Evolutionary conservation across 768 basidiomycete species (phyloP), one percentile per base, ranked within the genome.

Genomic region (Boletus edulis): DNA sequence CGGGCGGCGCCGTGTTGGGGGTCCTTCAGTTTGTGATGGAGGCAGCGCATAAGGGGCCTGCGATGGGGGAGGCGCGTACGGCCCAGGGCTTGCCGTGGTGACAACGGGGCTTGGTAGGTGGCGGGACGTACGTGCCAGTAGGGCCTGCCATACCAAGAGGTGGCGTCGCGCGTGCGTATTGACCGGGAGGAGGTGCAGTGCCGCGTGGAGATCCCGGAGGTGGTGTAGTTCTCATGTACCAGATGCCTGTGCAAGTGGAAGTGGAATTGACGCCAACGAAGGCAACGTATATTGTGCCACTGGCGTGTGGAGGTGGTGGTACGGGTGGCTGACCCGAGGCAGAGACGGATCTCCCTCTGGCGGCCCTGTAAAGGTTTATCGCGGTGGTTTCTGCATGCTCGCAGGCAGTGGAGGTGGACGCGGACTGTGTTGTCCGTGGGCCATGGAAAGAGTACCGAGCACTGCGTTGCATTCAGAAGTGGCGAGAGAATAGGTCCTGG

Each of bases 401-500:
- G 58, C 54, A 13, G 84, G 82, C 4, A 83, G 83, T 2, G 86
- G 87, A 0, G 85, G 86, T 3, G 76, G 73, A 8, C 75, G 74
- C 0, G 66, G 46, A 4, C 45, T 49, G 39, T 40, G 51, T 49
- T 79, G 77, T 12, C 74, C 75, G 15, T 76, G 77, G 6, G 67
- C 70, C 38, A 68, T 59, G 55, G 76, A 81, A 0, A 81, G 81
- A n/a, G 81, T 75, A 8, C 73, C 73, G 77, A 71, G 67, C 9
- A 69, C n/a, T 68, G 64, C n/a, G 73, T 64, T 6, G 81, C 76
- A 61, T 89, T 87, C 9, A 93, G 91, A 83, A 98, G 96, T 0
- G 95, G 95, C 11, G 91, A 81, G 10, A 85, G 84, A 62, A 98
- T 95, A 3, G 94, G 82, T 9, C 78, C 76, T 3, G 82, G 86